Evolutionary conservation across 768 basidiomycete genomes (phyloP).

Genomic region (Tulasnella sp.): DNA sequence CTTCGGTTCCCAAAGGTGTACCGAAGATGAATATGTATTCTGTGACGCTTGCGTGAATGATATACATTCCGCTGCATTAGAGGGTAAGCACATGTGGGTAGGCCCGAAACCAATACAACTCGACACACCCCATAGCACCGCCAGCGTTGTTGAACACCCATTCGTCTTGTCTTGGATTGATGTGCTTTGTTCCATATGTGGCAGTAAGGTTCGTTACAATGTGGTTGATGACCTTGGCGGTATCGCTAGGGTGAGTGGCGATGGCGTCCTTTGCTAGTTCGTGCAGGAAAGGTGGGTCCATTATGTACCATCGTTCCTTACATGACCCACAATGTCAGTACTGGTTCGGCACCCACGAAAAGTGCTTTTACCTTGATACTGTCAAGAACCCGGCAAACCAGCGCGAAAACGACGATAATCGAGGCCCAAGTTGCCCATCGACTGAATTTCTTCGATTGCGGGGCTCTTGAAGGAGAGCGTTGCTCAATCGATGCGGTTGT

Average conservation of each 20-base stretch:
- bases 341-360: neutral
- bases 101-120: neutral
- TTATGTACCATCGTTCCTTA: conserved; percentile 87
- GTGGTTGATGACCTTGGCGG: conserved; percentile 68
- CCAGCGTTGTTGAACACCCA: conserved; percentile 98
- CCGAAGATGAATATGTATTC: conserved; percentile 97
- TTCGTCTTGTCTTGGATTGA: conserved; percentile 58
- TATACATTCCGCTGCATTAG: conserved; percentile 68
- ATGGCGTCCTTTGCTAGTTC: conserved; percentile 72
- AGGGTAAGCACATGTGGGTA: neutral
- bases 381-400: conserved; percentile 31
- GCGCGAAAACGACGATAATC: conserved; percentile 24
- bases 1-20: conserved; percentile 94
- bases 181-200: conserved; percentile 59
- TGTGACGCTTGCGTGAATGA: conserved; percentile 94
- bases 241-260: conserved; percentile 58
- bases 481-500: neutral
- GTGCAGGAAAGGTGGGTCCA: conserved; percentile 69
- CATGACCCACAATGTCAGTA: neutral
- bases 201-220: conserved; percentile 75
- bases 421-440: conserved; percentile 1
- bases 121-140: conserved; percentile 77
- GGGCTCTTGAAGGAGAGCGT: neutral
- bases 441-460: neutral
- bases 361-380: conserved; percentile 33